These are phyloP conservation scores for Hypoxylon sp. DNA, from an alignment of 2,329 filamentous ascomycete species.

Conservation along the genomic window DNA sequence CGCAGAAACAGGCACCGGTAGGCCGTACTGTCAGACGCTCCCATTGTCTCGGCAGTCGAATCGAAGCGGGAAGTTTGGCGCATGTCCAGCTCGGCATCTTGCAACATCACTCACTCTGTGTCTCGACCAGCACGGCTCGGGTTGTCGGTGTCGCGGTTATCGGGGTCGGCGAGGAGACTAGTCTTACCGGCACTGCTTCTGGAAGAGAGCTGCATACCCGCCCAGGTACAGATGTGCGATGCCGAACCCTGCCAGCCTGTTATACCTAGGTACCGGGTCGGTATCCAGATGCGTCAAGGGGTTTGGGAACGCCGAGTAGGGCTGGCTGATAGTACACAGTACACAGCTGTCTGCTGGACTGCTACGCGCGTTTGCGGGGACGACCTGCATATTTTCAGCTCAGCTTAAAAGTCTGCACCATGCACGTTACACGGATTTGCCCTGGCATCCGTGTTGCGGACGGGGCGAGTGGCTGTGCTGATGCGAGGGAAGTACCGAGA, in stretches of 20 bases:
- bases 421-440: not conserved
- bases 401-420: not conserved
- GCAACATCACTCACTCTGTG: too few relatives aligned
- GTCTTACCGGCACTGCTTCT: too few relatives aligned
- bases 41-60: not conserved
- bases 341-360: too few relatives aligned
- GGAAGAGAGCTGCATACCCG: too few relatives aligned
- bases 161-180: too few relatives aligned
- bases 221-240: too few relatives aligned
- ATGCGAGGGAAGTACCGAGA: not conserved
- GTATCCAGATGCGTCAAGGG: too few relatives aligned
- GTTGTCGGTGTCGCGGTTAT: too few relatives aligned
- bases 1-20: not conserved
- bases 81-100: too few relatives aligned
- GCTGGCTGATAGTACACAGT: not conserved
- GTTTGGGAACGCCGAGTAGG: not conserved
- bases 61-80: not conserved
- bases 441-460: not conserved
- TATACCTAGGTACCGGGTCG: too few relatives aligned
- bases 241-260: too few relatives aligned
- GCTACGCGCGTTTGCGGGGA: not conserved
- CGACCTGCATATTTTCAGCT: not conserved
- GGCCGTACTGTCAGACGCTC: not conserved
- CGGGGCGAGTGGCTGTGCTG: not conserved
- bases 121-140: too few relatives aligned